These are phyloP conservation scores for Petunia axillaris DNA, from an alignment of 257 asterid species.

Conservation along the genomic window DNA sequence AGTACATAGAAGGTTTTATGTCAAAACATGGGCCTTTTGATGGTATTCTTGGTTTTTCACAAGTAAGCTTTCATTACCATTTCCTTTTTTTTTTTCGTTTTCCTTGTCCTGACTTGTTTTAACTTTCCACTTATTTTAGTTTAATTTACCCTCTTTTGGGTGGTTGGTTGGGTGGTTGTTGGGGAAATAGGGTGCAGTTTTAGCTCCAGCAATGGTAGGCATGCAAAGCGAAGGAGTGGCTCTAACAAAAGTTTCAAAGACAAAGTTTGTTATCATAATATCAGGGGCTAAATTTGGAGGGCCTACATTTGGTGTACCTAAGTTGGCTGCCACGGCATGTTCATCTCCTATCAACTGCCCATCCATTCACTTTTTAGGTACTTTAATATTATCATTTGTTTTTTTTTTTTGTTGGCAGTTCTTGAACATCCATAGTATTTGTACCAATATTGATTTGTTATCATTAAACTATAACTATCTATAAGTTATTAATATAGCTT, in stretches of 20 bases:
- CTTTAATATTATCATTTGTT: background rate
- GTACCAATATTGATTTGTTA: too few species aligned
- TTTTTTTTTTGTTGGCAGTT: background rate
- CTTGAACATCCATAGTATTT: too few species aligned
- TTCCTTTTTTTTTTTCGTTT: background rate
- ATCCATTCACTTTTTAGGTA: constrained; percentile 49
- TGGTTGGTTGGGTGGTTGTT: too few species aligned
- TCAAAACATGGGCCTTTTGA: constrained; percentile 47
- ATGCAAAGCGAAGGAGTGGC: constrained; percentile 50
- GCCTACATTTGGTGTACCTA: constrained; percentile 35
- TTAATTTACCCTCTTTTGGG: background rate
- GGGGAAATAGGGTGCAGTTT: constrained; percentile 37
- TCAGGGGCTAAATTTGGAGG: constrained; percentile 46
- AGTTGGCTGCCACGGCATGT: constrained; percentile 41
- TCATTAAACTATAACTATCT: too few species aligned
- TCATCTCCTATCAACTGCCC: constrained; percentile 36
- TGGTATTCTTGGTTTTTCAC: constrained; percentile 49
- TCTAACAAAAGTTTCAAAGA: constrained; percentile 38
- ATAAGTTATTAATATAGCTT: too few species aligned
- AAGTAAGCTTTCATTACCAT: constrained; percentile 27
- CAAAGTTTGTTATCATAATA: constrained; percentile 42
- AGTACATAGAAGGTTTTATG: constrained; percentile 42
- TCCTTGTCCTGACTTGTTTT: background rate
- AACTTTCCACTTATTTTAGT: background rate
- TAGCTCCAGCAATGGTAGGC: constrained; percentile 45